These are phyloP conservation scores for Plasmodium chabaudi DNA, from an alignment of 169 alveolate genomes.

Conservation along the genomic window DNA sequence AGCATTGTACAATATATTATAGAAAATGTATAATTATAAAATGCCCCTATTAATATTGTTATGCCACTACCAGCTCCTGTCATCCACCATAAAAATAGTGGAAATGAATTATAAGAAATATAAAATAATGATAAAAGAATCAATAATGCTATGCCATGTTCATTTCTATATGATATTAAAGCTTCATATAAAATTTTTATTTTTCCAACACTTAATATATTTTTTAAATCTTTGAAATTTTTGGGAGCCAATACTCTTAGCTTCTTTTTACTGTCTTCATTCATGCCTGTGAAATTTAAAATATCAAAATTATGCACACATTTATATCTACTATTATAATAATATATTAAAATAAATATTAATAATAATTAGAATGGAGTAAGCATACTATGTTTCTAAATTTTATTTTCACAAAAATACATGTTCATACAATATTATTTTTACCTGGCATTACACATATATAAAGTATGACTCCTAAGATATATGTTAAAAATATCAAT, in stretches of 20 bases:
- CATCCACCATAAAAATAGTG: constrained; percentile 77
- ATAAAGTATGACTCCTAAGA: constrained; percentile 21
- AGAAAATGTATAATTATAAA: constrained; percentile 63
- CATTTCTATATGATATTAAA: constrained; percentile 63
- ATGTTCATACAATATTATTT: not conserved
- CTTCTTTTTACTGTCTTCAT: constrained; percentile 46
- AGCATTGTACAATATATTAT: constrained; percentile 61
- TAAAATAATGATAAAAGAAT: constrained; percentile 52
- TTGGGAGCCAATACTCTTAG: constrained; percentile 41
- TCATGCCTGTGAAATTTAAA: constrained; percentile 17
- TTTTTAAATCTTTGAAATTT: constrained; percentile 51
- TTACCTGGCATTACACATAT: constrained; percentile 62
- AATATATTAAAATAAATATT: too few species aligned
- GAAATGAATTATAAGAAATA: constrained; percentile 65
- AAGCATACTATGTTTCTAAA: too few species aligned
- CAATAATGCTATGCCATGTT: constrained; percentile 48
- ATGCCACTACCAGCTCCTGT: constrained; percentile 67
- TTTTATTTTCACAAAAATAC: too few species aligned
- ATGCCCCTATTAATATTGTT: constrained; percentile 72
- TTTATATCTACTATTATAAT: too few species aligned
- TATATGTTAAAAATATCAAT: constrained; percentile 24
- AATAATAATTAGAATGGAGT: too few species aligned
- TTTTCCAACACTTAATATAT: constrained; percentile 21
- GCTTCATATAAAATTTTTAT: constrained; percentile 57
- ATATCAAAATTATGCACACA: too few species aligned